Evolutionary conservation across 1,284 basidiomycete genomes (phyloP), one percentile per base, ranked within the genome.

Genomic region (Ceraceosorus bombacis): DNA sequence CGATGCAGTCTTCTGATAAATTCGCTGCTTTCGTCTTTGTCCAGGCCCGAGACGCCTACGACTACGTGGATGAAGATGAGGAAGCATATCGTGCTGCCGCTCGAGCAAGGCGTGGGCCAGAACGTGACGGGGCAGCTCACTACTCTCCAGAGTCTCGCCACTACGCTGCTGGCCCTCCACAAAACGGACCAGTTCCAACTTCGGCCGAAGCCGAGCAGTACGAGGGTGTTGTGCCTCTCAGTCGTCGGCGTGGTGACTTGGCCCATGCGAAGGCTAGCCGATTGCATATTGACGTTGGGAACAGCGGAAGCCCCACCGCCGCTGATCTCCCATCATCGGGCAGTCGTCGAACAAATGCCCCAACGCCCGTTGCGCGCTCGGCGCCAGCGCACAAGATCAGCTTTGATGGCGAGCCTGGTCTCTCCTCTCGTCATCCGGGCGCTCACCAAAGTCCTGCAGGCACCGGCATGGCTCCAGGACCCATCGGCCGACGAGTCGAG

Each of bases 371-470:
- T 9, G 66, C 72, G n/a, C 64, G 63, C 51, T 72, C 70, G 51
- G 74, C 74, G 1, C 74, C 74, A 5, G 69, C 74, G 13, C 67
- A 73, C 36, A 73, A 76, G 65, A 65, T 64, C 15, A 63, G 64
- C 0, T 76, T 74, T 40, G 43, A 37, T 10, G 64, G 64, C 13
- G 49, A 57, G 8, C 68, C 68, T 53, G 61, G 57, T 49, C 64
- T 5, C 15, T 5, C 12, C 17, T 46, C 46, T 7, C 36, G 2
- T 9, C 38, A 39, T 53, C 27, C 27, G 39, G 36, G 52, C n/a
- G 52, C 36, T 5, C 38, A 27, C 40, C 40, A 10, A 39, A 27
- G 38, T 3, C 13, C 17, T 27, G 1, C 5, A 9, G 7, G 52
- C 4, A 37, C 49, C 17, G 10, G 17, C 27, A 15, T 12, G 12